Base-by-base conservation (phyloP, 768 basidiomycete genomes). In the Russula griseocarnosa region DNA sequence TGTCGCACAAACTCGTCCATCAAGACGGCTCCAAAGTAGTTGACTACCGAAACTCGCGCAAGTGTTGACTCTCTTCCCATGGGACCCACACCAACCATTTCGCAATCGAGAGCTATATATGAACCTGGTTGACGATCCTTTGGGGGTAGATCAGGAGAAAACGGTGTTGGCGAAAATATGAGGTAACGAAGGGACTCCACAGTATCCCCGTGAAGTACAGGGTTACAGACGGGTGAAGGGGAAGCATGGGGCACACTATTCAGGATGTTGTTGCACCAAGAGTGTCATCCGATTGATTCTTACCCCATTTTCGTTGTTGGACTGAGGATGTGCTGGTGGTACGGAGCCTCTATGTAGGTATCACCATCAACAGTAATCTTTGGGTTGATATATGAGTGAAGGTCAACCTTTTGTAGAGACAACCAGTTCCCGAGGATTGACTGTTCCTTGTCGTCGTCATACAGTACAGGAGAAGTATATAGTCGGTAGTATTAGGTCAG, bases 81-180 rank as follows among this genome's bases (percentile, higher is more conserved):
- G n/a, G 84, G 80, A 0, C 94, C 94, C n/a, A 96, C 83, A 5
- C 94, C 94, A 13, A 98, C 95, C 94, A 98, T 97, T 75, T 98
- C 96, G 70, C 96, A 98, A 74, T 99, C 96, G 32, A 99, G 77
- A 0, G 93, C 86, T 49, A 97, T 76, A 66, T 89, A 89, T 70
- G 83, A 87, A 54, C 88, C 88, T 5, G 84, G 83, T 20, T 52
- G 60, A 24, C 60, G 62, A 32, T 69, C 62, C 47, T 61, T 67
- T 26, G 28, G n/a, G n/a, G 60, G 62, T 8, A 69, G 47, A 38
- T 42, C 26, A 22, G 58, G 61, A 24, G 59, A 22, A 51, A 50
- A 58, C n/a, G 66, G 66, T 14, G 24, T 56, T 53, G 86, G 86
- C 3, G 56, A 32, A 59, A 46, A n/a, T 24, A 58, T 52, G 14